These are phyloP conservation scores for Aspergillus glaucus DNA, from an alignment of 2,329 filamentous ascomycete genomes.

Conservation along the genomic window DNA sequence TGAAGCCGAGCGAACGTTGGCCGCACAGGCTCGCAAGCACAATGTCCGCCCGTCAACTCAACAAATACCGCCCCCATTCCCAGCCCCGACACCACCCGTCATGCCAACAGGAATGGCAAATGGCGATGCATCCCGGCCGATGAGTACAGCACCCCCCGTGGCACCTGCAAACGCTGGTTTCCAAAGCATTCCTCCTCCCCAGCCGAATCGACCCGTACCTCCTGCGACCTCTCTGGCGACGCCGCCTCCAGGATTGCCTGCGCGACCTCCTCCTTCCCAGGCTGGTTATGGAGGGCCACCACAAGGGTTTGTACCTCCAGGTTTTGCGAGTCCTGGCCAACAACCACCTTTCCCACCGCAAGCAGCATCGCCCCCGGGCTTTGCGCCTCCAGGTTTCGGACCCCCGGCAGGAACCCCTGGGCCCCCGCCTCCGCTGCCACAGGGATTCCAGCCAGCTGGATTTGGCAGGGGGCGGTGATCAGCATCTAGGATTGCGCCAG, in stretches of 20 bases:
- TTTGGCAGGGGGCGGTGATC: conserved; percentile 33
- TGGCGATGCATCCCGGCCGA: conserved; percentile 31
- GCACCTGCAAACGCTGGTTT: conserved; percentile 34
- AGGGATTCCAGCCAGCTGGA: conserved; percentile 37
- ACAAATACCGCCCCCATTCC: conserved; percentile 66
- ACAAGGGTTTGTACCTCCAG: conserved; percentile 35
- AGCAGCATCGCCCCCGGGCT: conserved; percentile 45
- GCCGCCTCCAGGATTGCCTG: conserved; percentile 52
- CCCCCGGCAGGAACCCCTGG: conserved; percentile 22
- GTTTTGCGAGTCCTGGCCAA: conserved; percentile 30
- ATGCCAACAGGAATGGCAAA: conserved; percentile 42
- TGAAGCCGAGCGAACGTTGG: conserved; percentile 83
- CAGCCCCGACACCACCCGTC: conserved; percentile 42
- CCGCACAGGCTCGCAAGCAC: conserved; percentile 86
- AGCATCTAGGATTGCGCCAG: not conserved
- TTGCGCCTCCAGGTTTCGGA: conserved; percentile 46
- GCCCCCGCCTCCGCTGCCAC: conserved; percentile 32
- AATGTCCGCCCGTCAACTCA: conserved; percentile 80
- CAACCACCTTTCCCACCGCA: conserved; percentile 27
- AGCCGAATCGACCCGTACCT: conserved; percentile 49
- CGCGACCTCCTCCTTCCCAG: conserved; percentile 63
- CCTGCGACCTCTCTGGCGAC: conserved; percentile 46
- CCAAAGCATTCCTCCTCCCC: conserved; percentile 37
- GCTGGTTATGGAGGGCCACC: conserved; percentile 62
- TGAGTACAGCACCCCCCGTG: conserved; percentile 26